These are phyloP conservation scores for Ustilago trichophora DNA, from an alignment of 1,284 basidiomycete species.

Conservation along the genomic window DNA sequence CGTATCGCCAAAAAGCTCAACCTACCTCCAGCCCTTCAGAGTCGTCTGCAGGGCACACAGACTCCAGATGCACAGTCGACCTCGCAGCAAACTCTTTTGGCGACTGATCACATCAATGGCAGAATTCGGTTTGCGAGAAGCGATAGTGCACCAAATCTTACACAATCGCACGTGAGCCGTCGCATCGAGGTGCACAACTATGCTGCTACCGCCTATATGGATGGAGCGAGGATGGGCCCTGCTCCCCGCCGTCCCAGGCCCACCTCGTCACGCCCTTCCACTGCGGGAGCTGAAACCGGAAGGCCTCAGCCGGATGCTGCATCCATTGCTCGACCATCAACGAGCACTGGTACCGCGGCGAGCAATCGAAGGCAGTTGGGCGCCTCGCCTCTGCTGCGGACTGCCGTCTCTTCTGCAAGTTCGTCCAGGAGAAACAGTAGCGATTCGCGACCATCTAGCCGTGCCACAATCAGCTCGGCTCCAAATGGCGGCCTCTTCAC, in stretches of 20 bases:
- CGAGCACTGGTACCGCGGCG: slow-evolving; percentile 2
- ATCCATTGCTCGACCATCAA: slow-evolving; percentile 5
- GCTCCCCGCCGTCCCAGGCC: slow-evolving; percentile 10
- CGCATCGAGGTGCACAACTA: slow-evolving; percentile 32
- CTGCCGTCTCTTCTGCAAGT: slow-evolving; percentile 9
- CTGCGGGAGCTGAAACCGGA: slow-evolving; percentile 1
- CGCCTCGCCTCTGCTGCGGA: slow-evolving; percentile 15
- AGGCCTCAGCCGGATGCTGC: neutral
- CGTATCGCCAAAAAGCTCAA: slow-evolving; percentile 45
- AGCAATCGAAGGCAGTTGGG: neutral
- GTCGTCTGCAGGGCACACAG: slow-evolving; percentile 31
- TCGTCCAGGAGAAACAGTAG: slow-evolving; percentile 33
- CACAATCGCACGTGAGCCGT: slow-evolving; percentile 3
- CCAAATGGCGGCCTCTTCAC: slow-evolving; percentile 44
- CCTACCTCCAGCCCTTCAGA: slow-evolving; percentile 23
- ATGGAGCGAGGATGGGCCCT: slow-evolving; percentile 44
- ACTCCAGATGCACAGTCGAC: slow-evolving; percentile 7
- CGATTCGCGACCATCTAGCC: slow-evolving; percentile 20
- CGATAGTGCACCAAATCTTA: slow-evolving; percentile 36
- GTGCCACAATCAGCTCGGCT: slow-evolving; percentile 20
- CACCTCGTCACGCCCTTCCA: slow-evolving; percentile 19
- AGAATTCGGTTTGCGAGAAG: slow-evolving; percentile 26
- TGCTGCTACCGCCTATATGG: slow-evolving; percentile 29
- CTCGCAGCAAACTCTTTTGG: neutral
- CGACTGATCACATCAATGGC: neutral